Base-by-base conservation (phyloP, 2,329 filamentous ascomycete species). In the Apiospora sp. region DNA sequence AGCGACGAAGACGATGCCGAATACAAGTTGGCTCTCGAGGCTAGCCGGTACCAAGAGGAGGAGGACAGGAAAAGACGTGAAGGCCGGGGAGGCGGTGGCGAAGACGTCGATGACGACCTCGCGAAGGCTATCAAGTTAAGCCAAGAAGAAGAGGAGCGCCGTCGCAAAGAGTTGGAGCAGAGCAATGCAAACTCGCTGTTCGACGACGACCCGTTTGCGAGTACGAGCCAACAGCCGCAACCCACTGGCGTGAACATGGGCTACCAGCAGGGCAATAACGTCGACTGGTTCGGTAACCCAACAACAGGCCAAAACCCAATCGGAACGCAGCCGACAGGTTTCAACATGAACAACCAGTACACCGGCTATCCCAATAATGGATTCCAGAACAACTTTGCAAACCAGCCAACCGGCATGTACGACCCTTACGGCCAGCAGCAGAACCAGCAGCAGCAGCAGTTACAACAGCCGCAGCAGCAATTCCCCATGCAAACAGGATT, bases 251-350 rank as follows among this genome's bases (percentile, higher is more conserved):
- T 94, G 86, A 98, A 98, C 83, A 95, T 98, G 84, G 96, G 96
- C 67, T 99, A 99, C 80, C 95, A 98, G 85, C 96, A 99, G 84
- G 96, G 98, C 81, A 93, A 93, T 72, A 94, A 94, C 16, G 96
- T 99, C 24, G 96, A 99, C 83, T 98, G 97, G 91, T 96, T 97
- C 78, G 96, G 96, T 73, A 99, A 99, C 82, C 94, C 95, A 16
- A 92, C 98, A 79, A 94, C 96, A 43, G 58, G 27, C 73, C 92
- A 91, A 78, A 90, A 85, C 77, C 92, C 94, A 79, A 88, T 90
- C 81, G 76, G 92, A 95, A 81, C 88, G 64, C 95, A 98, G 81
- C 92, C 91, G 3, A 97, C 94, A 0, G 94, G 94, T n/a, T 93
- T 83, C 71, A 88, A 88, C 75, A 85, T 87, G 41, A 91, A 90